These are phyloP conservation scores for Pyricularia grisea DNA, from an alignment of 2,329 filamentous ascomycete genomes.

Conservation along the genomic window DNA sequence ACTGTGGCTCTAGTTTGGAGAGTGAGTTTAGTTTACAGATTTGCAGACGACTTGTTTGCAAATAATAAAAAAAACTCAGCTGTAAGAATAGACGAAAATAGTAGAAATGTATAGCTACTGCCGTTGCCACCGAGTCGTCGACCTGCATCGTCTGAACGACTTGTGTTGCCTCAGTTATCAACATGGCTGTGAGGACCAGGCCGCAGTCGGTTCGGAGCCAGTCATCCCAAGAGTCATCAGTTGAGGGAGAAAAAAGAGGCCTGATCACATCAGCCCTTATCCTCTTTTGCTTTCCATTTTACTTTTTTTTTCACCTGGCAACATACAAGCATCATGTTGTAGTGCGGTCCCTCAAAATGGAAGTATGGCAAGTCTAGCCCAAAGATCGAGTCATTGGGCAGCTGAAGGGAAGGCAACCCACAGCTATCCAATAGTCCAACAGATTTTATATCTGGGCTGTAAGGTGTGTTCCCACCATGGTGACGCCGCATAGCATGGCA, in stretches of 20 bases:
- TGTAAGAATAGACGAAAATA: background rate
- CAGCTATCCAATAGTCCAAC: background rate
- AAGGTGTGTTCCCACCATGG: background rate
- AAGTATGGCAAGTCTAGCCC: background rate
- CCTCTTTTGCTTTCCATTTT: background rate
- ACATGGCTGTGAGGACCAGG: background rate
- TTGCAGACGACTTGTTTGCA: background rate
- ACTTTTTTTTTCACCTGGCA: background rate
- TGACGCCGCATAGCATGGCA: background rate
- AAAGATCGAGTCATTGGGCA: background rate
- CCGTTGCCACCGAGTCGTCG: background rate
- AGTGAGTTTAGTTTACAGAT: background rate
- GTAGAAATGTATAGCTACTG: background rate
- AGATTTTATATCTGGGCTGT: background rate
- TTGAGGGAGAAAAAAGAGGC: background rate
- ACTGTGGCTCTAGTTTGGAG: background rate
- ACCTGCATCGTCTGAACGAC: background rate
- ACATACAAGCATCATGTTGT: background rate
- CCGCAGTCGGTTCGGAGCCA: background rate
- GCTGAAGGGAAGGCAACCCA: background rate
- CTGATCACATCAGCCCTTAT: background rate
- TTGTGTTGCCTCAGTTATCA: background rate
- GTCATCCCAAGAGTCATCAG: background rate
- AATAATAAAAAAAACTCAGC: background rate
- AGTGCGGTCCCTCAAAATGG: background rate